These are phyloP conservation scores for Apostasia ramifera DNA, from an alignment of 106 monocot genomes.

Conservation along the genomic window DNA sequence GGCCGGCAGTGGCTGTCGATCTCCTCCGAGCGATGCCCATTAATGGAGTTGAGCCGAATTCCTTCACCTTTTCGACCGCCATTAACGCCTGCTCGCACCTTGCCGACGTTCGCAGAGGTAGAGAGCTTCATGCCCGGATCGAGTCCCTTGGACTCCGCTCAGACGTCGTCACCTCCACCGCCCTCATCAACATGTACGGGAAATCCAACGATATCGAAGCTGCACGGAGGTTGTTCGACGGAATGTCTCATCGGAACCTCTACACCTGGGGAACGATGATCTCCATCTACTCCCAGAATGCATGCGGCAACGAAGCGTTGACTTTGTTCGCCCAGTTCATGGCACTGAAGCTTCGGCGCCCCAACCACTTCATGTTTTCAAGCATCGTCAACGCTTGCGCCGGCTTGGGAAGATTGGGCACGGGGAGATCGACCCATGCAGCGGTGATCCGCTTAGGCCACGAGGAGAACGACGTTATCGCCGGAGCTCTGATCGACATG, in stretches of 20 bases:
- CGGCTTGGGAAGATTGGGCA: slow-evolving; percentile 39
- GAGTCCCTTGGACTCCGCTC: slow-evolving; percentile 31
- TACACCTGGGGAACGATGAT: slow-evolving; percentile 76
- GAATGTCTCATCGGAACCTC: slow-evolving; percentile 29
- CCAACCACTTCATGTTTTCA: slow-evolving; percentile 81
- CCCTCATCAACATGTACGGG: slow-evolving; percentile 62
- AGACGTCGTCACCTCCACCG: slow-evolving; percentile 55
- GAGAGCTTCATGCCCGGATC: slow-evolving; percentile 39
- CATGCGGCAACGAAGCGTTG: slow-evolving; percentile 32
- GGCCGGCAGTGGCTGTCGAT: slow-evolving; percentile 17
- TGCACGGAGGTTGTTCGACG: slow-evolving; percentile 54
- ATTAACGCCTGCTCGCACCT: slow-evolving; percentile 49
- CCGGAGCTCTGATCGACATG: slow-evolving; percentile 76
- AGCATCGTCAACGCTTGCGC: slow-evolving; percentile 66
- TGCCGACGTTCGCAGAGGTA: slow-evolving; percentile 23
- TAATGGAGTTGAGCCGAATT: slow-evolving; percentile 25
- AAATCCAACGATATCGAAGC: slow-evolving; percentile 23
- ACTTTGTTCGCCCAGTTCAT: slow-evolving; percentile 46
- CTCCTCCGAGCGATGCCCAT: slow-evolving; percentile 38
- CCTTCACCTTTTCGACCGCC: slow-evolving; percentile 47
- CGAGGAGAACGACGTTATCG: slow-evolving; percentile 48
- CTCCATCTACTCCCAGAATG: slow-evolving; percentile 61
- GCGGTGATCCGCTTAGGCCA: slow-evolving; percentile 32
- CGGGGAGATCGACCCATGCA: slow-evolving; percentile 51
- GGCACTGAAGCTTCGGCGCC: background rate